These are phyloP conservation scores for Prosopis cineraria DNA, from an alignment of 306 rosid genomes.

Conservation along the genomic window DNA sequence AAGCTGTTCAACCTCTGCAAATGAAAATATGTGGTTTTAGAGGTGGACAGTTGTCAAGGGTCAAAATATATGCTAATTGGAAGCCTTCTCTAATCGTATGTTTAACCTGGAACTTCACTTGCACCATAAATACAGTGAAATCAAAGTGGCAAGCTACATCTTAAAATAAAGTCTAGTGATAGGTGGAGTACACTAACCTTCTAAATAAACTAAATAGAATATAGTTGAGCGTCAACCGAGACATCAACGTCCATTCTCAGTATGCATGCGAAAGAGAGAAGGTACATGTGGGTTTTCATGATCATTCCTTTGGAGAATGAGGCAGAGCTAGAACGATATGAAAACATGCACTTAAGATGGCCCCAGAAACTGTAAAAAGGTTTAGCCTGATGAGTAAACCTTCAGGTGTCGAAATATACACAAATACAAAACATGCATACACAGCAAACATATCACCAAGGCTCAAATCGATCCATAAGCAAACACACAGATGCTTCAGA, in stretches of 20 bases:
- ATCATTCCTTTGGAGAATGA: too few relatives aligned
- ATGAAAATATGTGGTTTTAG: slow-evolving; percentile 22
- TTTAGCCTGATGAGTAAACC: background rate
- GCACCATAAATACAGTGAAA: background rate
- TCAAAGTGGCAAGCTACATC: too few relatives aligned
- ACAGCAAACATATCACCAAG: slow-evolving; percentile 55
- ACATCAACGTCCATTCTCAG: too few relatives aligned
- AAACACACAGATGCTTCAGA: slow-evolving; percentile 71
- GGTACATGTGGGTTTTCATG: background rate
- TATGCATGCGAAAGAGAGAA: too few relatives aligned
- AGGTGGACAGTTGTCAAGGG: background rate
- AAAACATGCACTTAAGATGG: background rate
- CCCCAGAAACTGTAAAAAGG: background rate
- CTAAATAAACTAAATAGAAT: too few relatives aligned
- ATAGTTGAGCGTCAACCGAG: too few relatives aligned
- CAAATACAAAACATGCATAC: background rate
- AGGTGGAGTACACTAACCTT: too few relatives aligned
- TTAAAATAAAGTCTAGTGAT: too few relatives aligned
- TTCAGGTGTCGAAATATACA: background rate
- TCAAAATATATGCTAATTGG: slow-evolving; percentile 11
- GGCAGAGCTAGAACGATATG: background rate
- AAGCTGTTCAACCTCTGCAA: slow-evolving; percentile 87
- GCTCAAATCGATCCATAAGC: slow-evolving; percentile 90
- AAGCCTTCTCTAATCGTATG: slow-evolving; percentile 22
- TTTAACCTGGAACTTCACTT: slow-evolving; percentile 14